Evolutionary conservation across 805 yeast species (phyloP).

Genomic region (Brettanomyces sp.): DNA sequence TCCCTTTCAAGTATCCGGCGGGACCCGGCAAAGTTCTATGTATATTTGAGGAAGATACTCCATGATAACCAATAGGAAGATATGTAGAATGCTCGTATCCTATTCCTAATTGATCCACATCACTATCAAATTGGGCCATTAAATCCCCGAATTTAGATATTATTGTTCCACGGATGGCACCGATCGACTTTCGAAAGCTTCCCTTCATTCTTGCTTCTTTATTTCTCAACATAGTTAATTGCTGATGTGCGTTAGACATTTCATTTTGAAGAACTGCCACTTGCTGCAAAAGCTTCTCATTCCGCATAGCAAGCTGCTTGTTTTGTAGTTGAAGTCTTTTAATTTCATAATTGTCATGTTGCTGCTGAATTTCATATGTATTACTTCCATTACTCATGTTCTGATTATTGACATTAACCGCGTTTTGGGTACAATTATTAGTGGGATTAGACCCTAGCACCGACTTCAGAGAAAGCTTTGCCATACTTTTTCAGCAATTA

Average conservation of each 20-base stretch:
- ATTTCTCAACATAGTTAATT: conserved; percentile 20
- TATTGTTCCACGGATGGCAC: conserved; percentile 6
- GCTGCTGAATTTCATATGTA: background rate
- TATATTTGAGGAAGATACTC: too few species aligned
- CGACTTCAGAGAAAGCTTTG: background rate
- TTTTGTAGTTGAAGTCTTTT: conserved; percentile 36
- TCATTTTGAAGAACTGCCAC: conserved; percentile 45
- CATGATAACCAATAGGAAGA: too few species aligned
- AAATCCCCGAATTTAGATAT: conserved; percentile 6
- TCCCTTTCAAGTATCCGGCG: too few species aligned
- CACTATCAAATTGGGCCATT: conserved; percentile 8
- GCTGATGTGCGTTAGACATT: conserved; percentile 20
- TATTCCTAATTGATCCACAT: conserved; percentile 6
- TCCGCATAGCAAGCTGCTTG: conserved; percentile 49
- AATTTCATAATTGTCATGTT: background rate
- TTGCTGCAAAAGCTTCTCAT: conserved; percentile 41
- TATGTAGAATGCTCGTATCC: conserved; percentile 2
- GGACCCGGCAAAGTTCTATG: too few species aligned
- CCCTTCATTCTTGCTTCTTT: conserved; percentile 12
- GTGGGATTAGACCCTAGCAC: background rate
- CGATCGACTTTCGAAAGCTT: conserved; percentile 4
- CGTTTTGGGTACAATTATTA: too few species aligned
- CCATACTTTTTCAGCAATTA: background rate
- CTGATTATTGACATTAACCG: too few species aligned
- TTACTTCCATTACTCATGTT: background rate